A percentile compares a stretch with the other conserved stretches of the same genome.
Evolutionary conservation across 1,139 yeast genomes (phyloP).

Genomic region (Nakaseomyces bracarensis): DNA sequence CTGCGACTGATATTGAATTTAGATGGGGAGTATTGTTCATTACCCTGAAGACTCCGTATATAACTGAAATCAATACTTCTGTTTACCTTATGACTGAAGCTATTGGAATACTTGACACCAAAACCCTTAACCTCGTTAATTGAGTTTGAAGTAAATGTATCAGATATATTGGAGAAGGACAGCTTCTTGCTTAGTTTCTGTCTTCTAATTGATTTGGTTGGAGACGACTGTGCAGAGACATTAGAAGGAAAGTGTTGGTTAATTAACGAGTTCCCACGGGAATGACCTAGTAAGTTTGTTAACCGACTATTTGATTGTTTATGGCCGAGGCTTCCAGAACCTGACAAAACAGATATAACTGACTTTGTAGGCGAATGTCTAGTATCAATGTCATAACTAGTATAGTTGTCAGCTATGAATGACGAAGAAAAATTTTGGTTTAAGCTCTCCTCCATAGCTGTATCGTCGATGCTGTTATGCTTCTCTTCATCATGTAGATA

Average conservation of each 20-base stretch:
- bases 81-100: slow-evolving; percentile 19
- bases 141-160: slow-evolving; percentile 11
- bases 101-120: slow-evolving; percentile 10
- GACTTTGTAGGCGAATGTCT: slow-evolving; percentile 32
- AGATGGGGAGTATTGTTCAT: slow-evolving; percentile 24
- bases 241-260: slow-evolving; percentile 8
- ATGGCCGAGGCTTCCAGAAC: slow-evolving; percentile 15
- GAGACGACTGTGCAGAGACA: slow-evolving; percentile 25
- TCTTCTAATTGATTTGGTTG: slow-evolving; percentile 24
- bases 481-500: slow-evolving; percentile 20
- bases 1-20: slow-evolving; percentile 13
- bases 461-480: slow-evolving; percentile 11
- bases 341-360: slow-evolving; percentile 25
- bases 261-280: slow-evolving; percentile 18
- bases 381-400: slow-evolving; percentile 13
- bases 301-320: slow-evolving; percentile 17
- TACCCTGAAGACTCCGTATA: slow-evolving; percentile 25
- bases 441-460: slow-evolving; percentile 20
- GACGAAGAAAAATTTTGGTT: slow-evolving; percentile 20
- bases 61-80: slow-evolving; percentile 29
- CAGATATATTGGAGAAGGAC: slow-evolving; percentile 29
- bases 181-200: slow-evolving; percentile 26
- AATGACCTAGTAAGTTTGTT: slow-evolving; percentile 14
- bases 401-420: slow-evolving; percentile 9
- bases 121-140: slow-evolving; percentile 6